These are phyloP conservation scores for Pharnaceum exiguum DNA, from an alignment of 148 eudicot genomes.

Conservation along the genomic window DNA sequence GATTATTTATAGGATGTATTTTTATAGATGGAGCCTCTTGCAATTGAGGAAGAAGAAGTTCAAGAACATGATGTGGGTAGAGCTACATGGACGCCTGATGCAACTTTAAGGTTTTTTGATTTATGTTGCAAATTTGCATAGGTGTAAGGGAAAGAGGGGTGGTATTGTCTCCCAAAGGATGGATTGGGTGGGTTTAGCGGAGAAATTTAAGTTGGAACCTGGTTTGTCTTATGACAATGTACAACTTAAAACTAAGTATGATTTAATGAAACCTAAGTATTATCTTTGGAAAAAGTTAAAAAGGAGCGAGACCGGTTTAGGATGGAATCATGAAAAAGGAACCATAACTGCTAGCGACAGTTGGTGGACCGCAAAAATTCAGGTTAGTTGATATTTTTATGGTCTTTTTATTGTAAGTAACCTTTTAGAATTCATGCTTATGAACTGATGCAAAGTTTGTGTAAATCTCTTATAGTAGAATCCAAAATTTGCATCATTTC, in stretches of 20 bases:
- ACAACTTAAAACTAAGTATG: conserved; percentile 8
- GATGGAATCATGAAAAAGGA: conserved; percentile 12
- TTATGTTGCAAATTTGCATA: conserved; percentile 1
- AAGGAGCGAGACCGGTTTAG: neutral
- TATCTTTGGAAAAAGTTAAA: conserved; percentile 3
- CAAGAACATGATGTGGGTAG: too few species aligned
- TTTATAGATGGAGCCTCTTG: too few species aligned
- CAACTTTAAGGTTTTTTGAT: too few species aligned
- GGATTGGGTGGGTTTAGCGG: neutral
- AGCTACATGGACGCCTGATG: too few species aligned
- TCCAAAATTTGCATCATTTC: neutral
- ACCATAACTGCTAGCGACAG: neutral
- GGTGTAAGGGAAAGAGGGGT: neutral
- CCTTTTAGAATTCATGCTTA: neutral
- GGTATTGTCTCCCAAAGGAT: neutral
- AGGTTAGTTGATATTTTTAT: neutral
- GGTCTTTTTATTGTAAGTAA: neutral
- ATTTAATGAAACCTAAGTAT: conserved; percentile 4
- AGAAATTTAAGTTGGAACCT: neutral
- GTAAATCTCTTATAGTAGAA: neutral
- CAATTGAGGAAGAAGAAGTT: too few species aligned
- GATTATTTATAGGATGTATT: too few species aligned
- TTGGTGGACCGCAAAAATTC: conserved; percentile 3
- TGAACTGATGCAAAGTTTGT: neutral
- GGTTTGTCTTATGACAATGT: neutral